Conservation (phyloP, 106 monocot species). For the Cymbidium sinense region DNA sequence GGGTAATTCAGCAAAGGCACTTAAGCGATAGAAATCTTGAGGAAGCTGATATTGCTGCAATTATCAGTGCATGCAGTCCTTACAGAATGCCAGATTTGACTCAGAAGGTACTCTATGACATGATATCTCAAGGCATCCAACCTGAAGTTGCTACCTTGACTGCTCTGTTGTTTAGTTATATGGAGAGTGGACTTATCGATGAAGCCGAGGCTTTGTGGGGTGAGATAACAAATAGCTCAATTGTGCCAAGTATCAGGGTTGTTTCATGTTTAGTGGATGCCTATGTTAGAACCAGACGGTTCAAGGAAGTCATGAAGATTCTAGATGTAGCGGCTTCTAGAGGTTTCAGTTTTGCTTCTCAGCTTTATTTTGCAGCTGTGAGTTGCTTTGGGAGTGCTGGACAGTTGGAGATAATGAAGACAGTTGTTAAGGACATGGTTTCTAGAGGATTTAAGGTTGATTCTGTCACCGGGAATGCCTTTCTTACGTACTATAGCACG, state of each 20-base stretch:
- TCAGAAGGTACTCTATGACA: conserved; percentile 7
- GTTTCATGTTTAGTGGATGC: conserved; percentile 39
- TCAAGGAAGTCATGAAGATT: conserved; percentile 41
- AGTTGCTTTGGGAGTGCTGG: conserved; percentile 72
- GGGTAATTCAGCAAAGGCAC: neutral
- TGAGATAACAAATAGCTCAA: conserved; percentile 66
- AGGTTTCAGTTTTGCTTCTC: conserved; percentile 17
- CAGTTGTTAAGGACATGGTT: conserved; percentile 45
- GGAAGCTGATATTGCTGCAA: conserved; percentile 7
- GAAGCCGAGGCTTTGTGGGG: conserved; percentile 60
- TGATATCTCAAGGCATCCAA: conserved; percentile 12
- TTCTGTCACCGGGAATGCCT: conserved; percentile 54
- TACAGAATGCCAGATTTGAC: conserved; percentile 11
- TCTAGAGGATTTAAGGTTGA: conserved; percentile 64
- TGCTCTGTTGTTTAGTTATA: conserved; percentile 41
- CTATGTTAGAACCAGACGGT: conserved; percentile 40
- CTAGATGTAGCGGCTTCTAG: conserved; percentile 37
- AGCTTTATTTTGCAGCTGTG: conserved; percentile 48
- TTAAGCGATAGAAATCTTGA: conserved; percentile 3
- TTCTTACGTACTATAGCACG: conserved; percentile 43
- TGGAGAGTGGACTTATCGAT: conserved; percentile 31
- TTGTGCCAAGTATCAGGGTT: conserved; percentile 26
- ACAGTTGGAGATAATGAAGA: conserved; percentile 66
- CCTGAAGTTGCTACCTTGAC: conserved; percentile 3
- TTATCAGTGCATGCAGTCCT: neutral